A percentile compares a stretch with the other conserved stretches of the same genome.
Conservation (phyloP, 305 asterid species). For the Fraxinus velutina region DNA sequence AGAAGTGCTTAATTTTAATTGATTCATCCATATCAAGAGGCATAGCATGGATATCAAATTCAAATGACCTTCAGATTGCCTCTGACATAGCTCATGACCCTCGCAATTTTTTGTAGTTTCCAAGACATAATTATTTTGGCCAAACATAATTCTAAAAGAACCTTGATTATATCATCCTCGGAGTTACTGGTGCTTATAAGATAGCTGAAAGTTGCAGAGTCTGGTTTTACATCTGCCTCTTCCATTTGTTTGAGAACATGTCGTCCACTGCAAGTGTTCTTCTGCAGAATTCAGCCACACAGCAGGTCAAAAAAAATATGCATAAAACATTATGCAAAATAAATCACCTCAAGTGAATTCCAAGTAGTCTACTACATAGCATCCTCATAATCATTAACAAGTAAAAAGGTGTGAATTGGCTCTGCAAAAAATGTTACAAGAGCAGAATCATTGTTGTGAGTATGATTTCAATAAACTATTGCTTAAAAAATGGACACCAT, state of each 20-base stretch:
- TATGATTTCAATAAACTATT: background rate
- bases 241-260: slow-evolving; percentile 78
- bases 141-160: slow-evolving; percentile 25
- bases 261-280: slow-evolving; percentile 47
- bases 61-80: background rate
- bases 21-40: background rate
- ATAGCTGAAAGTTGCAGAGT: slow-evolving; percentile 70
- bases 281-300: slow-evolving; percentile 52
- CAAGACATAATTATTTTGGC: slow-evolving; percentile 11
- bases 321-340: slow-evolving; percentile 27
- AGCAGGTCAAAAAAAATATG: slow-evolving; percentile 24
- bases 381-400: background rate
- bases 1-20: background rate
- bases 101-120: background rate
- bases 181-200: slow-evolving; percentile 57
- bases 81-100: background rate
- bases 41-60: background rate
- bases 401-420: background rate
- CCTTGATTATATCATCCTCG: slow-evolving; percentile 74
- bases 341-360: background rate
- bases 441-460: slow-evolving; percentile 5
- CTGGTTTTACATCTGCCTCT: slow-evolving; percentile 70
- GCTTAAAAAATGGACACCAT: background rate
- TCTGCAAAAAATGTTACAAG: background rate
- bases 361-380: background rate